Conservation (phyloP, 495 filamentous ascomycete species). For the Penicillium daleae region DNA sequence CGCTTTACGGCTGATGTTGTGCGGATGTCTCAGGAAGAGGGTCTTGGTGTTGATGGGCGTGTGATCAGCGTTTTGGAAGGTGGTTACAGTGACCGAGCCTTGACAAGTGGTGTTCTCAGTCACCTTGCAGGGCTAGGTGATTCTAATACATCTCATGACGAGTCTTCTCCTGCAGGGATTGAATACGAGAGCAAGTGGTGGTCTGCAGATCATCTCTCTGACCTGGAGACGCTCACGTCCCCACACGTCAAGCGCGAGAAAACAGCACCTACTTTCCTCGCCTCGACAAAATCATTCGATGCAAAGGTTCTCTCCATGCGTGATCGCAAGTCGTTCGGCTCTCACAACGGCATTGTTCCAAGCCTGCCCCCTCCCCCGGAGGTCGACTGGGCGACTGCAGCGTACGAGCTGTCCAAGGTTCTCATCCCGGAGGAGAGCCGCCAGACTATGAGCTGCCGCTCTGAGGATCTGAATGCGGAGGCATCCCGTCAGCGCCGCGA, state of each 20-base stretch:
- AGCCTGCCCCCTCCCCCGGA: slow-evolving; percentile 71
- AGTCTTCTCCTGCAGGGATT: not conserved
- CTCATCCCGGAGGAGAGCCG: slow-evolving; percentile 72
- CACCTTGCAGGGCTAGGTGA: slow-evolving; percentile 79
- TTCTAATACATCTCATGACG: not conserved
- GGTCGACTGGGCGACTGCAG: slow-evolving; percentile 80
- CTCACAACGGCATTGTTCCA: slow-evolving; percentile 35
- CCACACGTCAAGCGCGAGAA: slow-evolving; percentile 56
- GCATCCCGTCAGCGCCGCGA: slow-evolving; percentile 63
- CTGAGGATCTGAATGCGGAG: slow-evolving; percentile 73
- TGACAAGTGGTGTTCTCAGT: slow-evolving; percentile 85
- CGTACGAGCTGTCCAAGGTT: slow-evolving; percentile 78
- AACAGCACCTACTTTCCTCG: slow-evolving; percentile 66
- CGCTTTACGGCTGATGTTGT: slow-evolving; percentile 84
- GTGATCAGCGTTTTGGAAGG: slow-evolving; percentile 94
- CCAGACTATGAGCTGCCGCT: slow-evolving; percentile 71
- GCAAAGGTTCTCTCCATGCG: slow-evolving; percentile 70
- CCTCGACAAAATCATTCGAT: slow-evolving; percentile 76
- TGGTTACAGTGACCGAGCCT: slow-evolving; percentile 89
- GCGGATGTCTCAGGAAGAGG: slow-evolving; percentile 78
- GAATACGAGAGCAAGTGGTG: slow-evolving; percentile 77
- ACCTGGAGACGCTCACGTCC: slow-evolving; percentile 61
- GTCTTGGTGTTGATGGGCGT: slow-evolving; percentile 74
- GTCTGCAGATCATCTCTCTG: slow-evolving; percentile 66
- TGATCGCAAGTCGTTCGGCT: slow-evolving; percentile 52